A percentile compares a stretch with the other conserved stretches of the same genome.
phyloP scores from a whole-genome alignment of 176 grass and related monocot genomes.

The Zizania latifolia region DNA sequence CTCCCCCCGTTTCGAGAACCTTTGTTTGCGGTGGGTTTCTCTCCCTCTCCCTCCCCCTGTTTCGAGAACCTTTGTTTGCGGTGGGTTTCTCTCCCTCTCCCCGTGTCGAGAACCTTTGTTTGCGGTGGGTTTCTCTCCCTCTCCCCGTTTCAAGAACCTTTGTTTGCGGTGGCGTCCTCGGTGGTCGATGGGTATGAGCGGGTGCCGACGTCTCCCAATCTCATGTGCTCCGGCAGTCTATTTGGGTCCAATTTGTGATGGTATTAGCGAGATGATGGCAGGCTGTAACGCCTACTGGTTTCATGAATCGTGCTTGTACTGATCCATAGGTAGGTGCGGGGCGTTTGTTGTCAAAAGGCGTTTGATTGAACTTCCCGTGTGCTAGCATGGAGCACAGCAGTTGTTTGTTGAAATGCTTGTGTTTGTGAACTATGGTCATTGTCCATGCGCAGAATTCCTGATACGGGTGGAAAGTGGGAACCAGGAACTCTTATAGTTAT shows the following conservation, averaged over 20 bases:
- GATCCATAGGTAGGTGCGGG: not conserved
- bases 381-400: not conserved
- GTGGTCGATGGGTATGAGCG: not conserved
- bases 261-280: not conserved
- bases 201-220: not conserved
- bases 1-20: not conserved
- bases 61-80: not conserved
- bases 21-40: too few species aligned
- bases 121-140: not conserved
- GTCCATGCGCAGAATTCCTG: not conserved
- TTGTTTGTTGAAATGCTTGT: conserved; percentile 32
- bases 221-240: not conserved
- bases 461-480: not conserved
- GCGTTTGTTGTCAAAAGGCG: not conserved
- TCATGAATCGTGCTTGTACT: not conserved
- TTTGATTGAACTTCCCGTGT: not conserved
- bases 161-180: not conserved
- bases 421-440: not conserved
- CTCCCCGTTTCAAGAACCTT: not conserved
- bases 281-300: not conserved
- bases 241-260: not conserved
- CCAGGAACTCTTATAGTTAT: not conserved
- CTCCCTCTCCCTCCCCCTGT: not conserved
- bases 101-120: not conserved
- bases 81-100: not conserved